Percentiles rank a stretch among this genome's conserved stretches.
Evolutionary conservation across 306 rosid species (phyloP).

Genomic region (Malus sylvestris): DNA sequence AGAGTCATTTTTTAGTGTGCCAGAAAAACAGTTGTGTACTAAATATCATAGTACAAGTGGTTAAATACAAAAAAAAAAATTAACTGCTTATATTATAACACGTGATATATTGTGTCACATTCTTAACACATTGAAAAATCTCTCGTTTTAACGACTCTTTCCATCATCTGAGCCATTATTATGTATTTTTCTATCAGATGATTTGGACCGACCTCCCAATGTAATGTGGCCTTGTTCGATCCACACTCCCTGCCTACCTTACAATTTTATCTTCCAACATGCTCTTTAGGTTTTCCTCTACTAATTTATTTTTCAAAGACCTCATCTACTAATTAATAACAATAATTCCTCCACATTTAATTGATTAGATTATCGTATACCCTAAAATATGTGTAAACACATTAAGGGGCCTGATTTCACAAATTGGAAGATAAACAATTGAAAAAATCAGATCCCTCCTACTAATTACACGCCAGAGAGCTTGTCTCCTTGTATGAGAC

Average conservation of each 20-base stretch:
- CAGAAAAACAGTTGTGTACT: rapidly evolving
- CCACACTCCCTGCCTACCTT: conserved; percentile 41
- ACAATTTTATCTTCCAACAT: not conserved
- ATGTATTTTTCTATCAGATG: conserved; percentile 12
- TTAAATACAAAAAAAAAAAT: no score
- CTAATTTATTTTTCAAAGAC: no score
- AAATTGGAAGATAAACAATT: conserved; percentile 14
- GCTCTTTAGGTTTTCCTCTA: no score
- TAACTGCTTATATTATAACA: no score
- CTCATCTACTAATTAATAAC: not conserved
- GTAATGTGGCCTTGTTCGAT: conserved; percentile 49
- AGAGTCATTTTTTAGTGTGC: no score
- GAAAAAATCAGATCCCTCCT: conserved; percentile 17
- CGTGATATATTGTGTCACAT: rapidly evolving
- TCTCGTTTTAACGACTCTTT: conserved; percentile 49
- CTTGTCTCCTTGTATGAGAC: conserved; percentile 59
- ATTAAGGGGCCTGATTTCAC: not conserved
- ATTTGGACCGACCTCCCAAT: conserved; percentile 26
- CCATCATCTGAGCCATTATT: conserved; percentile 28
- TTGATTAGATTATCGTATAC: conserved; percentile 6
- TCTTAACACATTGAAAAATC: no score
- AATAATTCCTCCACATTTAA: no score
- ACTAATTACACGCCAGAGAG: conserved; percentile 47
- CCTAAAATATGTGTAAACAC: not conserved
- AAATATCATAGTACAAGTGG: no score